phyloP scores from a whole-genome alignment of 371 early-diverging fungal species.

The Circinella minor region DNA sequence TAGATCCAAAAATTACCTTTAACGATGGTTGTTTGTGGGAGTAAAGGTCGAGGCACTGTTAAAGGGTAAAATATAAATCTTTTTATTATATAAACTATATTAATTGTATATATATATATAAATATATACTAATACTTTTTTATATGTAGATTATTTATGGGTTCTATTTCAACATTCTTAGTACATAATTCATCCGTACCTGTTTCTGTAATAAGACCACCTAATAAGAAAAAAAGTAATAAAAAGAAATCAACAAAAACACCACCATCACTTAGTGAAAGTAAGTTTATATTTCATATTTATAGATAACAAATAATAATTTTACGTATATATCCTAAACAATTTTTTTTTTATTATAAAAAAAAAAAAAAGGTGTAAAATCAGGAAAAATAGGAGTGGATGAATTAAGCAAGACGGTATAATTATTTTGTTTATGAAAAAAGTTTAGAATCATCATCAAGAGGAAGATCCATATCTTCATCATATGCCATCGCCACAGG shows the following conservation, averaged over 20 bases:
- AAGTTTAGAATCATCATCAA: slow-evolving; percentile 36
- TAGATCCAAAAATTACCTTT: slow-evolving; percentile 53
- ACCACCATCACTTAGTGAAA: slow-evolving; percentile 37
- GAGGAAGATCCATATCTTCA: slow-evolving; percentile 44
- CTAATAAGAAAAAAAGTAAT: slow-evolving; percentile 40
- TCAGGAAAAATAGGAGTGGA: slow-evolving; percentile 41
- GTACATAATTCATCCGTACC: slow-evolving; percentile 66
- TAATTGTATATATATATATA: not conserved
- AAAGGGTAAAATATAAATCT: slow-evolving; percentile 45
- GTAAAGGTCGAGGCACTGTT: slow-evolving; percentile 57
- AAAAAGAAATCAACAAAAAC: slow-evolving; percentile 18
- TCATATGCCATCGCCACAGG: slow-evolving; percentile 30
- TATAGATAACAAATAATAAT: too few relatives aligned
- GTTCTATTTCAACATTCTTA: slow-evolving; percentile 61
- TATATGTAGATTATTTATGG: slow-evolving; percentile 43
- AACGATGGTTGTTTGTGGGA: slow-evolving; percentile 65
- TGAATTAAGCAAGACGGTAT: slow-evolving; percentile 24
- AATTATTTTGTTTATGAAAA: not conserved
- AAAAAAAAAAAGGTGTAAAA: slow-evolving; percentile 28
- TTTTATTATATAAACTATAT: not conserved
- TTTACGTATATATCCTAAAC: too few relatives aligned
- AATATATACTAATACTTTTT: not conserved
- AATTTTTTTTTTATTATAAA: not conserved
- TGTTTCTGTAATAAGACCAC: slow-evolving; percentile 59
- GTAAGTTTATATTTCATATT: slow-evolving; percentile 26